A percentile compares a stretch with the other conserved stretches of the same genome.
Conservation (phyloP, 164 flowering plant species). For the Amborella trichopoda region DNA sequence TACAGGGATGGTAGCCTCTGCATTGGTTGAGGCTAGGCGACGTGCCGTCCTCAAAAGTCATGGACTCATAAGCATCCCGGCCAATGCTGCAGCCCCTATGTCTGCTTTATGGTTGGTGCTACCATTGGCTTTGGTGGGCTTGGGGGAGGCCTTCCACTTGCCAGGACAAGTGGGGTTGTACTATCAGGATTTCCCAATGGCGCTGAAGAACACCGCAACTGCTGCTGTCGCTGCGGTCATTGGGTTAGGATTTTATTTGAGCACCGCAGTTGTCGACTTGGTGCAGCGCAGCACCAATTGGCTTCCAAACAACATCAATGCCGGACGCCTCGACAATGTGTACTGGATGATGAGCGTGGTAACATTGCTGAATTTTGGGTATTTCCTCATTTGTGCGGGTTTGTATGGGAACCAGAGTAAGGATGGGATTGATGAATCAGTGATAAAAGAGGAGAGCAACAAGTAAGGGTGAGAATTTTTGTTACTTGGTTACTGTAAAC, state of each 20-base stretch:
- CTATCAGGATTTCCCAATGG: slow-evolving; percentile 37
- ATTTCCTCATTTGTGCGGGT: slow-evolving; percentile 21
- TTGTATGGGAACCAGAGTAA: slow-evolving; percentile 19
- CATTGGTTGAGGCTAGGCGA: slow-evolving; percentile 39
- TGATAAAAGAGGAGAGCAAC: too few species aligned
- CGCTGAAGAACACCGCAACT: slow-evolving; percentile 24
- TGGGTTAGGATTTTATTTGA: slow-evolving; percentile 31
- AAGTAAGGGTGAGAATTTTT: too few species aligned
- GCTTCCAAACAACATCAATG: slow-evolving; percentile 45
- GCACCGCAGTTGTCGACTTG: slow-evolving; percentile 32
- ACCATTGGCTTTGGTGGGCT: slow-evolving; percentile 21
- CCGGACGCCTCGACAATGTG: slow-evolving; percentile 44
- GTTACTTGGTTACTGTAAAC: too few species aligned
- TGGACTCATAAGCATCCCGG: slow-evolving; percentile 10
- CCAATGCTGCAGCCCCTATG: slow-evolving; percentile 15
- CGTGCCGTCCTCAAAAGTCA: slow-evolving; percentile 14
- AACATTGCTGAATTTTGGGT: slow-evolving; percentile 24
- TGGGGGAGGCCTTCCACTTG: slow-evolving; percentile 47
- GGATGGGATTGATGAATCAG: too few species aligned
- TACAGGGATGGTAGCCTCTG: slow-evolving; percentile 30
- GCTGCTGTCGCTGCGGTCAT: slow-evolving; percentile 17
- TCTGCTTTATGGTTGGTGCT: slow-evolving; percentile 31
- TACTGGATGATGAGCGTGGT: slow-evolving; percentile 27
- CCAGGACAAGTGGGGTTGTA: slow-evolving; percentile 44
- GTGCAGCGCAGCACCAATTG: slow-evolving; percentile 29